Base-by-base conservation (phyloP, 805 yeast genomes). In the Pichia exigua region DNA sequence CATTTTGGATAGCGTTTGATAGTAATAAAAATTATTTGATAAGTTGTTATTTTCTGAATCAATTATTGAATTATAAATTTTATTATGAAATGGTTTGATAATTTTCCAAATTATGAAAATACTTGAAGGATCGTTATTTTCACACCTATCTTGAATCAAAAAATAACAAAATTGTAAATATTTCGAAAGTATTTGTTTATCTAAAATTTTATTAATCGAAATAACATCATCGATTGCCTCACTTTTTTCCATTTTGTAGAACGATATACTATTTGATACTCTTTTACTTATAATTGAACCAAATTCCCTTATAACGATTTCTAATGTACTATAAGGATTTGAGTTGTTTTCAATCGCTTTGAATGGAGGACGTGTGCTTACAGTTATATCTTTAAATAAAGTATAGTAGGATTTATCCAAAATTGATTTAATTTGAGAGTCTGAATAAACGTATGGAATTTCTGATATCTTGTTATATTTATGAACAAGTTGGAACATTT, bases 51-150 rank as follows among this genome's bases (percentile, higher is more conserved):
- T 62, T 21, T 51, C 49, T 0, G 66, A 55, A 21, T 58, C 47
- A 18, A 63, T 45, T 15, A 54, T 54, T 1, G 65, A 55, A 45
- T 63, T 64, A 56, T 61, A 61, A 18, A 58, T 32, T 45, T 55
- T 59, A 40, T 61, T 58, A 53, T 68, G 73, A 43, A 66, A 65
- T 9, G 67, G 65, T 13, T 57, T 53, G 18, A 68, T 60, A 8
- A 57, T 21, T 7, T 30, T 46, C 72, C 72, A 68, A 2, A 58
- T 53, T 10, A 42, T 47, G 48, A 59, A 68, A 1, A 67, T 65
- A 1, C 60, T 41, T 6, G 61, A 61, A 11, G 61, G 52, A 52
- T 68, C 71, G 40, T 64, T 61, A 12, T 45, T 27, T 0, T 43
- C 8, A 12, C 61, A 53, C 32, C 64, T 55, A 17, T 60, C 54